Conservation (phyloP, 2,329 filamentous ascomycete genomes). For the Cladorrhinum sp. region DNA sequence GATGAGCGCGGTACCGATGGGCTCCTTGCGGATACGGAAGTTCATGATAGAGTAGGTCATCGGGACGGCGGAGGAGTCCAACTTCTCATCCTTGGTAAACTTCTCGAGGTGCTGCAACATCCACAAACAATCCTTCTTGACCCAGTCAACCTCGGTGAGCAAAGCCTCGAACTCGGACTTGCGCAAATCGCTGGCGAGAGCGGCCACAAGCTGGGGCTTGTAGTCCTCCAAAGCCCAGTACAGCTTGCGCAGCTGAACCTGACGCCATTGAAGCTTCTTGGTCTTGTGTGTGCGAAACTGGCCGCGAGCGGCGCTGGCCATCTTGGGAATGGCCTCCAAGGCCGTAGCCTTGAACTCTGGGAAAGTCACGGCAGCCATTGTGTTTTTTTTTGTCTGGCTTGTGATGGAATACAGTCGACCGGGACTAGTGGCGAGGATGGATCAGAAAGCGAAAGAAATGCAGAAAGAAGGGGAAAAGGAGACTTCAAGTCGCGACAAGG, state of each 20-base stretch:
- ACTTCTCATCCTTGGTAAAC: slow-evolving; percentile 79
- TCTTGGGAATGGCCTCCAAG: slow-evolving; percentile 62
- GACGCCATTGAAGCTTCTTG: slow-evolving; percentile 75
- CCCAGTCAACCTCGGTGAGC: slow-evolving; percentile 73
- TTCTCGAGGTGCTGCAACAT: slow-evolving; percentile 72
- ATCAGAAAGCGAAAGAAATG: background rate
- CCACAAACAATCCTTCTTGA: slow-evolving; percentile 77
- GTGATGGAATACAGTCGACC: background rate
- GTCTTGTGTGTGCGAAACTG: slow-evolving; percentile 80
- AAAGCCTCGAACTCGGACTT: slow-evolving; percentile 74
- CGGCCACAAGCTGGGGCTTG: slow-evolving; percentile 67
- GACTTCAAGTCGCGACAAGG: background rate
- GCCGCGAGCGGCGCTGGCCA: slow-evolving; percentile 58
- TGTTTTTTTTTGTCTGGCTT: background rate
- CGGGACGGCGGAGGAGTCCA: slow-evolving; percentile 59
- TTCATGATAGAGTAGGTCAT: slow-evolving; percentile 66
- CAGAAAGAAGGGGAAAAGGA: background rate
- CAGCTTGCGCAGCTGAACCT: slow-evolving; percentile 84
- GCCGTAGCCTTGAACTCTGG: slow-evolving; percentile 58
- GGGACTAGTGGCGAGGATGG: background rate
- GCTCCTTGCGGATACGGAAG: slow-evolving; percentile 81
- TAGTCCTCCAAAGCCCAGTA: slow-evolving; percentile 91
- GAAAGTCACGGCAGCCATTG: slow-evolving; percentile 44
- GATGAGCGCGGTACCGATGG: slow-evolving; percentile 76
- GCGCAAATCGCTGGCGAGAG: slow-evolving; percentile 72